A percentile compares a stretch with the other conserved stretches of the same genome.
Conservation (phyloP, 1,139 yeast species). For the Saccharomyces pastorianus region DNA sequence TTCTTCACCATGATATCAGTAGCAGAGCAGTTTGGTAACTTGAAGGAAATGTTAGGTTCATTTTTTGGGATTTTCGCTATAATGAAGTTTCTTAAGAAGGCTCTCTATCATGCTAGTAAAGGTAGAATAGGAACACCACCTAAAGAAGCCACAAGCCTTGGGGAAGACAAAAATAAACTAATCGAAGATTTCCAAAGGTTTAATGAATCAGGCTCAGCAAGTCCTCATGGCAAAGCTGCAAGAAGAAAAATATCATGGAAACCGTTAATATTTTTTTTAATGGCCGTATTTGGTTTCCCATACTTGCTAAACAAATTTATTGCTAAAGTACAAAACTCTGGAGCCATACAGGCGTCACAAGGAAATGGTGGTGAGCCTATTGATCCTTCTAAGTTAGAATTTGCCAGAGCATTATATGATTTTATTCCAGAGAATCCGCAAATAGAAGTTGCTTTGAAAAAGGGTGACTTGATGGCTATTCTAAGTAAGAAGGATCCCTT, state of each 20-base stretch:
- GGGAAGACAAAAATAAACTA: conserved; percentile 5
- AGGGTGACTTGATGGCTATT: conserved; percentile 83
- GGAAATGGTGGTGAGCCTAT: conserved; percentile 31
- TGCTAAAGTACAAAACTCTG: conserved; percentile 19
- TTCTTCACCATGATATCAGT: conserved; percentile 93
- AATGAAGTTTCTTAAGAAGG: conserved; percentile 58
- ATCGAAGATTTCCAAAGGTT: conserved; percentile 62
- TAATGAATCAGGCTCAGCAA: conserved; percentile 19
- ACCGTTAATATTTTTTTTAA: conserved; percentile 74
- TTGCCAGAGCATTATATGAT: conserved; percentile 82
- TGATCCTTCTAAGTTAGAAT: conserved; percentile 73
- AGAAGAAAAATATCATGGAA: conserved; percentile 59
- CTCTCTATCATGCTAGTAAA: conserved; percentile 55
- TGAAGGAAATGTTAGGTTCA: conserved; percentile 80
- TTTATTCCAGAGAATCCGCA: conserved; percentile 91
- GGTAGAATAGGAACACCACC: conserved; percentile 27
- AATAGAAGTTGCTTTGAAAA: conserved; percentile 67
- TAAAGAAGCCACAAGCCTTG: conserved; percentile 36
- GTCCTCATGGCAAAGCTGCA: conserved; percentile 14
- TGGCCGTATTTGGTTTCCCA: conserved; percentile 90
- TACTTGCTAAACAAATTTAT: conserved; percentile 61
- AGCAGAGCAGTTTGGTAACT: conserved; percentile 85
- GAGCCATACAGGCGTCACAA: conserved; percentile 51
- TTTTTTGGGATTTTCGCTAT: conserved; percentile 80
- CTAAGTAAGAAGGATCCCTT: conserved; percentile 64